Evolutionary conservation across 176 grass and related monocot species (phyloP).

Genomic region (Zoysia japonica): DNA sequence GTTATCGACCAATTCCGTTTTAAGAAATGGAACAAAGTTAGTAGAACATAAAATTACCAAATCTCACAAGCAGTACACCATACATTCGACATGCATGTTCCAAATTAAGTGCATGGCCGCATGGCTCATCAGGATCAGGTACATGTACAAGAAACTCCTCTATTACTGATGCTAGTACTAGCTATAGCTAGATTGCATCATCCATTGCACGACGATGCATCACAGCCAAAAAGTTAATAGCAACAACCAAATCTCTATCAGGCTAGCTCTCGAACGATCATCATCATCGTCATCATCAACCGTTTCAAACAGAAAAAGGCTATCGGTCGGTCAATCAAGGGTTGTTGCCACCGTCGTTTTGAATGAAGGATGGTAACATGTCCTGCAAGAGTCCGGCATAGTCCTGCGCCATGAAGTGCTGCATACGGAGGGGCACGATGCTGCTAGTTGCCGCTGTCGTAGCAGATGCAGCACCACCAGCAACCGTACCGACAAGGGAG

Average conservation of each 20-base stretch:
- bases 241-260: neutral
- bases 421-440: constrained; percentile 38
- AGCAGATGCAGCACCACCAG: neutral
- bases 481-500: constrained; percentile 7
- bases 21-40: neutral
- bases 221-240: neutral
- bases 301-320: neutral
- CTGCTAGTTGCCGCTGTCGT: neutral
- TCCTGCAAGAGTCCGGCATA: constrained; percentile 87
- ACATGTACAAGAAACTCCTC: constrained; percentile 37
- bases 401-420: constrained; percentile 66
- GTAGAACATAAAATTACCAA: constrained; percentile 31
- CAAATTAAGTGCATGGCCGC: constrained; percentile 20
- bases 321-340: constrained; percentile 21
- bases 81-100: neutral
- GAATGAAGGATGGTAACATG: constrained; percentile 70
- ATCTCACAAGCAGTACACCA: constrained; percentile 8
- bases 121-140: constrained; percentile 26
- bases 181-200: constrained; percentile 25
- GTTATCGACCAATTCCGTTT: neutral
- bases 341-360: constrained; percentile 24
- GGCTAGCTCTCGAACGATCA: constrained; percentile 1
- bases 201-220: neutral
- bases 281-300: neutral
- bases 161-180: neutral